phyloP scores from a whole-genome alignment of 305 asterid species.

The Fraxinus nigra region DNA sequence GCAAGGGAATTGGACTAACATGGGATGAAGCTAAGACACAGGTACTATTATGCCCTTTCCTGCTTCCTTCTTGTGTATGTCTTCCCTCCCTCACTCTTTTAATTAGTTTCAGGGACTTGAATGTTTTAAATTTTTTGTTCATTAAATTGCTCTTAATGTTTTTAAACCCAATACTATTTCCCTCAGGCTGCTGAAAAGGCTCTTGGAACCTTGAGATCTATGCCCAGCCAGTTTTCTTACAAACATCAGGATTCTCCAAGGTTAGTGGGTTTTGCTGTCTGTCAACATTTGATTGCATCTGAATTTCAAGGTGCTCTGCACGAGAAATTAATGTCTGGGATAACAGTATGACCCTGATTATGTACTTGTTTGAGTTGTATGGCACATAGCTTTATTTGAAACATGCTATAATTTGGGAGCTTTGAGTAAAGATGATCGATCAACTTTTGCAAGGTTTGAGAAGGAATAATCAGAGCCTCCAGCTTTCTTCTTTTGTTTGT shows the following conservation, averaged over 20 bases:
- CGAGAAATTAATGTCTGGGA: neutral
- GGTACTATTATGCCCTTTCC: slow-evolving; percentile 36
- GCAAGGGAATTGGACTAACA: slow-evolving; percentile 78
- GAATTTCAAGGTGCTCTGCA: slow-evolving; percentile 1
- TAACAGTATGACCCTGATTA: neutral
- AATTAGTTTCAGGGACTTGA: slow-evolving; percentile 1
- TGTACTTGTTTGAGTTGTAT: neutral
- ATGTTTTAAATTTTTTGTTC: neutral
- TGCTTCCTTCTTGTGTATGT: neutral
- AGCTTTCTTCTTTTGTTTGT: neutral
- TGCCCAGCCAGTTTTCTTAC: slow-evolving; percentile 53
- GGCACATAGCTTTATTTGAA: neutral
- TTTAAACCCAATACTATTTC: slow-evolving; percentile 13
- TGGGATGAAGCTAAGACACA: slow-evolving; percentile 93
- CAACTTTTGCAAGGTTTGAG: neutral
- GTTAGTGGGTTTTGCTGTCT: slow-evolving; percentile 43
- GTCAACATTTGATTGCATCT: slow-evolving; percentile 5
- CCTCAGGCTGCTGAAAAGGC: slow-evolving; percentile 93
- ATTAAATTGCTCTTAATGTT: neutral
- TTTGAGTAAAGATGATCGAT: neutral
- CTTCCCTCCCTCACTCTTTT: slow-evolving; percentile 14
- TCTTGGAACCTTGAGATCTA: slow-evolving; percentile 65
- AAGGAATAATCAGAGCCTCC: neutral
- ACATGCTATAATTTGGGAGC: neutral
- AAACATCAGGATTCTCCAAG: slow-evolving; percentile 79